Conservation (phyloP, 2,329 filamentous ascomycete genomes). For the Hypomyces rosellus region DNA sequence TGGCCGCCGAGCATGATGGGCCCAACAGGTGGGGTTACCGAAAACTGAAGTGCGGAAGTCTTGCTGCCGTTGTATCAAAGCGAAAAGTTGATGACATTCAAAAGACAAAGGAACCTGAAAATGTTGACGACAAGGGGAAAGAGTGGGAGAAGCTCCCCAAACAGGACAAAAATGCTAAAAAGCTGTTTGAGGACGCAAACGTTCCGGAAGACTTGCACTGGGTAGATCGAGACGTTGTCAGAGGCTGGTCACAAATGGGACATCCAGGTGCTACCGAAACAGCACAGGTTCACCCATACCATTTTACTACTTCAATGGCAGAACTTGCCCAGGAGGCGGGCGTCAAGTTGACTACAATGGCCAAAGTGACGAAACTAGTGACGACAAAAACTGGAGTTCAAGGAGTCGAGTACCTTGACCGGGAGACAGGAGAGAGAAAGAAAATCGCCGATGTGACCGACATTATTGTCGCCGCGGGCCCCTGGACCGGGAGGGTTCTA, state of each 20-base stretch:
- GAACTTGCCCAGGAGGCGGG: conserved; percentile 65
- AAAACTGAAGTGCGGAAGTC: conserved; percentile 63
- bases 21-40: conserved; percentile 81
- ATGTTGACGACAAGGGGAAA: conserved; percentile 30
- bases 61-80: conserved; percentile 34
- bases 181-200: conserved; percentile 47
- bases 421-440: conserved; percentile 29
- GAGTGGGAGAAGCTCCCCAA: conserved; percentile 58
- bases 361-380: conserved; percentile 61
- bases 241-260: conserved; percentile 77
- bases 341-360: conserved; percentile 59
- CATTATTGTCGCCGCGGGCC: conserved; percentile 50
- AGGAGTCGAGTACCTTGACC: conserved; percentile 55
- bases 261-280: conserved; percentile 62
- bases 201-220: conserved; percentile 79
- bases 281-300: conserved; percentile 86
- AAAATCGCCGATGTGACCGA: conserved; percentile 44
- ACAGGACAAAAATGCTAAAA: conserved; percentile 43
- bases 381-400: conserved; percentile 46
- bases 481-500: conserved; percentile 56
- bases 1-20: conserved; percentile 79
- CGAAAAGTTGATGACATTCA: conserved; percentile 28
- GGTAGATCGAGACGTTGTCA: conserved; percentile 63
- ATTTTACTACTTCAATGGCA: conserved; percentile 83
- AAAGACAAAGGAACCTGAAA: conserved; percentile 7